Percentiles rank a stretch among this genome's conserved stretches.
Conservation (phyloP, 768 basidiomycete genomes). For the Tylopilus balloui region DNA sequence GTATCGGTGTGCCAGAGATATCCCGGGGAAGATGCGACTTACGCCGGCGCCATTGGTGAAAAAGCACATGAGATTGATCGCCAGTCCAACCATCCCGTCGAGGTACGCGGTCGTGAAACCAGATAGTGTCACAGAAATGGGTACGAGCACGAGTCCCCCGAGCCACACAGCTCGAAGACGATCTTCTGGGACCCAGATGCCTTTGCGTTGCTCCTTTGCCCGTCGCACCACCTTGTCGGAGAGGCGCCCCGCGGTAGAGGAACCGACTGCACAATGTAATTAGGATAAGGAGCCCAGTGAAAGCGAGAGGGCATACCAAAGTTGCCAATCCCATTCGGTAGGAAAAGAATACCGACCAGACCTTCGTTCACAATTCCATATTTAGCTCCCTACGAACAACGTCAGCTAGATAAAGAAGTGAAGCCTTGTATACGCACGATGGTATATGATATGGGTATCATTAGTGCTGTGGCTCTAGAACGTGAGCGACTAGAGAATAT, state of each 20-base stretch:
- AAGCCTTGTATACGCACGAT: constrained; percentile 40
- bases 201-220: constrained; percentile 47
- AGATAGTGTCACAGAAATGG: constrained; percentile 44
- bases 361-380: constrained; percentile 24
- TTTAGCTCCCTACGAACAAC: constrained; percentile 43
- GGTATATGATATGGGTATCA: constrained; percentile 63
- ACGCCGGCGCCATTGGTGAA: constrained; percentile 67
- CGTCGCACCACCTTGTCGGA: constrained; percentile 51
- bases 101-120: constrained; percentile 53
- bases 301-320: constrained; percentile 10
- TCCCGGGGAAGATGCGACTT: constrained; percentile 13
- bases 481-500: not conserved
- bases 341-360: constrained; percentile 22
- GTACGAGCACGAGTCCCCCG: constrained; percentile 46
- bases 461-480: constrained; percentile 30
- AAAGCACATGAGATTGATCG: constrained; percentile 48
- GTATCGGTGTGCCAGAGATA: not conserved
- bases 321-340: constrained; percentile 28
- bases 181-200: constrained; percentile 65
- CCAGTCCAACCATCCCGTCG: constrained; percentile 45
- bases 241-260: constrained; percentile 52
- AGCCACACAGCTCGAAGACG: constrained; percentile 51
- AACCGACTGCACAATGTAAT: constrained; percentile 42
- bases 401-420: not conserved
- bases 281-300: not conserved